phyloP scores from a whole-genome alignment of 140 eudicot species.

The Oenanthe javanica region DNA sequence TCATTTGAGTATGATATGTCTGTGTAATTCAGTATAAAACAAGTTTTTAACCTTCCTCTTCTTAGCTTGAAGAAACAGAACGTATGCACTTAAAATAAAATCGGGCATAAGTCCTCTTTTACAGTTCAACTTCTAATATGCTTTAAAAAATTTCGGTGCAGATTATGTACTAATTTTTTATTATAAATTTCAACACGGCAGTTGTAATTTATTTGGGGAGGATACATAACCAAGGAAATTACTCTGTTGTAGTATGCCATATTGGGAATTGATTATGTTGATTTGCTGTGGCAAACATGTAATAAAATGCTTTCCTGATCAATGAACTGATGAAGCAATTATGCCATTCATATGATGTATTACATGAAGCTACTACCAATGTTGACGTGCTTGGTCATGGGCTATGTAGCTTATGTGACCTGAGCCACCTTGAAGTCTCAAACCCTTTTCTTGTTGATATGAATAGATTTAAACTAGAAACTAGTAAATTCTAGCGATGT shows the following conservation, averaged over 20 bases:
- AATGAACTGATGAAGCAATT: background rate
- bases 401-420: background rate
- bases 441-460: background rate
- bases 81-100: too few species aligned
- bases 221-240: background rate
- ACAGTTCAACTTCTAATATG: background rate
- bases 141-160: background rate
- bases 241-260: background rate
- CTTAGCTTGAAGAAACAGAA: background rate
- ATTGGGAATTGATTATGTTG: background rate
- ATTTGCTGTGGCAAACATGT: background rate
- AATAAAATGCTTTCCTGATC: background rate
- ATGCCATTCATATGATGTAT: background rate
- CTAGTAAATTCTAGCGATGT: background rate
- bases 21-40: background rate
- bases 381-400: background rate
- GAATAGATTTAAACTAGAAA: background rate
- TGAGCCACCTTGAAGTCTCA: background rate
- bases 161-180: background rate
- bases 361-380: background rate
- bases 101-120: background rate
- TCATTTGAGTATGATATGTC: background rate
- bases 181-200: background rate
- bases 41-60: background rate
- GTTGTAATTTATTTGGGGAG: background rate